A percentile compares a stretch with the other conserved stretches of the same genome.
Conservation (phyloP, 2,329 filamentous ascomycete genomes). For the Colletotrichum chrysophilum region DNA sequence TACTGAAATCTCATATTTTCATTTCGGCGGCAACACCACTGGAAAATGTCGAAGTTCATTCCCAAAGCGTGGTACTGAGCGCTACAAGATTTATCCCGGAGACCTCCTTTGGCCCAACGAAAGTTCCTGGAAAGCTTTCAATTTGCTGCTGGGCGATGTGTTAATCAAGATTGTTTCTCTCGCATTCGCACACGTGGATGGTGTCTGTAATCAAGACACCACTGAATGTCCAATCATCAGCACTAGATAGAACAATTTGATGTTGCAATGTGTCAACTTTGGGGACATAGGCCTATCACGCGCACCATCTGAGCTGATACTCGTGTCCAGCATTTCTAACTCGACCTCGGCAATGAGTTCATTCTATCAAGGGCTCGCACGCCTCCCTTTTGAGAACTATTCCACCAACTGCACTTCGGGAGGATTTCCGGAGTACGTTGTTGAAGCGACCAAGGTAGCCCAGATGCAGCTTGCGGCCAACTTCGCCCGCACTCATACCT, state of each 20-base stretch:
- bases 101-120: constrained; percentile 31
- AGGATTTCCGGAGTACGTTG: not conserved
- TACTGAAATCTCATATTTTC: constrained; percentile 34
- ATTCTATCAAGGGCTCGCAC: constrained; percentile 20
- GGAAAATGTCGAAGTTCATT: not conserved
- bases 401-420: not conserved
- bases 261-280: not conserved
- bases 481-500: constrained; percentile 49
- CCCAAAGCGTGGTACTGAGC: not conserved
- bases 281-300: not conserved
- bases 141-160: constrained; percentile 33
- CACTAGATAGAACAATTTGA: not conserved
- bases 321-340: constrained; percentile 23
- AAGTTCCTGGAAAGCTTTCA: constrained; percentile 34
- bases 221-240: constrained; percentile 30
- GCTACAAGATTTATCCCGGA: constrained; percentile 36
- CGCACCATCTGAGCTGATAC: constrained; percentile 12
- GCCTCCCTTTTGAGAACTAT: not conserved
- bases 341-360: constrained; percentile 26
- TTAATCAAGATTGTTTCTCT: constrained; percentile 33
- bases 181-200: constrained; percentile 33
- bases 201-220: constrained; percentile 28
- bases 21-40: constrained; percentile 26
- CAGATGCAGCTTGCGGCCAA: constrained; percentile 52
- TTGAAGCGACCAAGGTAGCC: constrained; percentile 13